Base-by-base conservation (phyloP, 805 yeast species). In the Lachancea quebecensis region DNA sequence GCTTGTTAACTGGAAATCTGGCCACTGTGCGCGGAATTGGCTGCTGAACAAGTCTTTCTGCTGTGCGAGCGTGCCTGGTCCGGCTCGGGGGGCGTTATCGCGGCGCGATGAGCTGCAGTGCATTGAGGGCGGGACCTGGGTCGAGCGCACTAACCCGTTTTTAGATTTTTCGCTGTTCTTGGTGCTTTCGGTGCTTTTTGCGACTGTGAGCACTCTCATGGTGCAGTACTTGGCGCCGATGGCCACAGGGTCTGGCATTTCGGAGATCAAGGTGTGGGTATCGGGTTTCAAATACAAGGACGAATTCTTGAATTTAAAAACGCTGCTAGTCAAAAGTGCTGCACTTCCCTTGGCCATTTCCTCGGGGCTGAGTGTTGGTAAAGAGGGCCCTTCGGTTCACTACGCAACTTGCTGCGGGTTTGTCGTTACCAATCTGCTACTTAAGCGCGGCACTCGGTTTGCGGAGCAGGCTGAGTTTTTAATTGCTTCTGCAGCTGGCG, bases 361-460 rank as follows among this genome's bases (percentile, higher is more conserved):
- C 0, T 82, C 96, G 1, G 99, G 99, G 0, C 65, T 93, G 33
- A 84, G 91, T 53, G 85, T 93, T 5, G 99, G 99, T 17, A 93
- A 93, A 65, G 99, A 93, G 61, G 99, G 99, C 0, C 99, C 99
- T 1, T 81, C 91, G 55, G 99, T 93, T 10, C 99, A 93, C 65
- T 93, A 91, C 64, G 97, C 99, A 0, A 95, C 90, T 0, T 90
- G 98, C 62, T 91, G 85, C n/a, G 99, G 97, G 0, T 80, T 81
- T 55, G 75, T 80, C n/a, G 68, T 88, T 10, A 81, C 93, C 0
- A 73, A 74, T 33, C 60, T 79, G 37, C 71, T 82, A 46, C 47
- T 63, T 32, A 63, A 60, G 36, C 69, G 67, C 48, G 60, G 67
- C 2, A 44, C 62, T 35, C 59, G 64, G 2, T 65, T 57, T 41